Base-by-base conservation (phyloP, 768 basidiomycete species). In the Dentipellis fragilis region DNA sequence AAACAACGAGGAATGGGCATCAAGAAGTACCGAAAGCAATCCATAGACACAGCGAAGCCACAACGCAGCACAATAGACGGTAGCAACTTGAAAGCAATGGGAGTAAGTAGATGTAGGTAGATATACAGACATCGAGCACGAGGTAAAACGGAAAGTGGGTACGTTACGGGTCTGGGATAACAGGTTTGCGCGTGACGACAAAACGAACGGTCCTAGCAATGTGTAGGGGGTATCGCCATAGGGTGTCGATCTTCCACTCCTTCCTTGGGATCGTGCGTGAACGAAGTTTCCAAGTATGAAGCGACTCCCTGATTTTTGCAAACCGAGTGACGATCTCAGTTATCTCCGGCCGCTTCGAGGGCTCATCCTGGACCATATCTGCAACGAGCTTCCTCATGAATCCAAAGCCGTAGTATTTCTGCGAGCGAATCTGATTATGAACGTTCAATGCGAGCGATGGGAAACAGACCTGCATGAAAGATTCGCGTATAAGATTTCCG, bases 341-440 rank as follows among this genome's bases (percentile, higher is more conserved):
- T 21, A 59, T 59, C 16, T 58, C 66, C 23, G 70, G 69, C 4
- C 70, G 64, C 29, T 50, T 47, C 4, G 50, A 34, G 0, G 70
- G 70, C 39, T 67, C 63, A 0, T 54, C 54, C 4, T 56, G 59
- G 0, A 61, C 59, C 69, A 71, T 71, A 4, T 58, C 55, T 2
- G 46, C 38, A 6, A 70, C 51, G 2, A 72, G 57, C 11, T 60
- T 54, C 39, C 45, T 14, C 62, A 70, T 52, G 56, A 69, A 68
- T 2, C 62, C 64, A 11, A 66, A 42, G 23, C 62, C 62, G 37
- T 51, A 16, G 40, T 55, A 60, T 45, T 54, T 58, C 68, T 69
- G 49, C 17, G 23, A 23, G 19, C 3, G 54, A 52, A 10, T 29
- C 37, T 22, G 16, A 54, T 4, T 2, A 36, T 11, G 49, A 12